Base-by-base conservation (phyloP, 2,329 filamentous ascomycete genomes). In the Colletotrichum sp. region DNA sequence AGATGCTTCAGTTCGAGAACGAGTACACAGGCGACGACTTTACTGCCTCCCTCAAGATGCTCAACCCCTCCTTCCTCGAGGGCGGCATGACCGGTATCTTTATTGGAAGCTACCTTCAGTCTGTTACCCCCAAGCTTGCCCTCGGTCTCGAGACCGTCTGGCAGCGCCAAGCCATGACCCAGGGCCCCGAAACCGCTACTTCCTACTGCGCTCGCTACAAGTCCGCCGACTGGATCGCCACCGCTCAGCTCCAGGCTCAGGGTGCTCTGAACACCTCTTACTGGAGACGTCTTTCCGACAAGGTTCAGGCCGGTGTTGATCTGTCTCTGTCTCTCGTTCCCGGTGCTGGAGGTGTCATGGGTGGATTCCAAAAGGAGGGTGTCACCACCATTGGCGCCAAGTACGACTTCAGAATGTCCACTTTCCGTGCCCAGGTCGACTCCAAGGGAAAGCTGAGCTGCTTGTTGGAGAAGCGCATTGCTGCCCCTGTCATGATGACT, bases 21-120 rank as follows among this genome's bases (percentile, higher is more conserved):
- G 97, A 99, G 88, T 99, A 98, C 88, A 95, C 92, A 26, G 97
- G 97, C 83, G 89, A 92, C 81, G 97, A 99, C 87, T 99, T 99
- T 87, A 96, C 95, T 60, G 95, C 96, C 28, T 96, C 95, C 57
- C 83, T 99, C 81, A 99, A 99, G 89, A 93, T 95, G 82, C 92
- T 99, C 83, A 99, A 99, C 89, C 97, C 97, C n/a, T 98, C 96
- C 8, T 89, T 94, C 80, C 91, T 99, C 69, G 96, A 99, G 84
- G 96, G 97, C 75, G 95, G 96, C 72, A 86, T 98, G 68, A 99
- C 96, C 30, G 97, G 97, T 81, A 98, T 99, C 86, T 95, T 95
- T 84, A 96, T 99, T 82, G 96, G 95, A 81, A 97, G 95, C 89
- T 99, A 99, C 87, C 91, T 99, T 76, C 97, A 99, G 87, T 95